phyloP scores from a whole-genome alignment of 768 basidiomycete genomes.

The Calocera cornea region DNA sequence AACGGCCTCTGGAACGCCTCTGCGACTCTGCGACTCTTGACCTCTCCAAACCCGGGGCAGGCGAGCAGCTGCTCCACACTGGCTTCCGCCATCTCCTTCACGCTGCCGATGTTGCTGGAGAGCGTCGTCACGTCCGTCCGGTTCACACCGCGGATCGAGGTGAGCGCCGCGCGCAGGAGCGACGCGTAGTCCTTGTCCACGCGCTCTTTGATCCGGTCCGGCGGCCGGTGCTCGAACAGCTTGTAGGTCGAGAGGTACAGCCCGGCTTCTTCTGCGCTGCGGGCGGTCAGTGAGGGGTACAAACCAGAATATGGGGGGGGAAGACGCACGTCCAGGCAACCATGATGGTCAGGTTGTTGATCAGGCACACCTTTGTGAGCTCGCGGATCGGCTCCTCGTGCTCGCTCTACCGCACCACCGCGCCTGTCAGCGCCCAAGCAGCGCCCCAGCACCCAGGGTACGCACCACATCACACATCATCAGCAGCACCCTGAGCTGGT shows the following conservation, averaged over 20 bases:
- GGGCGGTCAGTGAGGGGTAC: neutral
- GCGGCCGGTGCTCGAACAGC: constrained; percentile 84
- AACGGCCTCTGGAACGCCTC: constrained; percentile 88
- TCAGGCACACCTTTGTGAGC: constrained; percentile 80
- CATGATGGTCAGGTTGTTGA: constrained; percentile 86
- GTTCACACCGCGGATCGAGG: constrained; percentile 84
- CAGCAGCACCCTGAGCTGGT: constrained; percentile 72
- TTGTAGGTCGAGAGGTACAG: constrained; percentile 86
- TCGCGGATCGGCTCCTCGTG: constrained; percentile 86
- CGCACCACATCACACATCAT: constrained; percentile 85
- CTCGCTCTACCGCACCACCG: constrained; percentile 71
- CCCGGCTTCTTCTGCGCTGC: constrained; percentile 79
- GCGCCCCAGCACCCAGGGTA: constrained; percentile 43
- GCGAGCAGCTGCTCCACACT: constrained; percentile 60
- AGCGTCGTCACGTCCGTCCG: constrained; percentile 95
- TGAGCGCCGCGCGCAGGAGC: constrained; percentile 67
- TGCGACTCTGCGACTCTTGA: constrained; percentile 81
- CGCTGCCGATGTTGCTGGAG: constrained; percentile 80
- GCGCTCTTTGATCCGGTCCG: constrained; percentile 88
- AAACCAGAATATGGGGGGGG: neutral
- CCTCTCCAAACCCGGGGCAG: constrained; percentile 85
- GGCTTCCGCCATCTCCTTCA: constrained; percentile 64
- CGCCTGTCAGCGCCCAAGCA: neutral
- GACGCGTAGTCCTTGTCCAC: constrained; percentile 79
- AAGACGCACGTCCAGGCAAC: constrained; percentile 72